These are phyloP conservation scores for Calonectria pauciramosa DNA, from an alignment of 2,329 filamentous ascomycete genomes.

Conservation along the genomic window DNA sequence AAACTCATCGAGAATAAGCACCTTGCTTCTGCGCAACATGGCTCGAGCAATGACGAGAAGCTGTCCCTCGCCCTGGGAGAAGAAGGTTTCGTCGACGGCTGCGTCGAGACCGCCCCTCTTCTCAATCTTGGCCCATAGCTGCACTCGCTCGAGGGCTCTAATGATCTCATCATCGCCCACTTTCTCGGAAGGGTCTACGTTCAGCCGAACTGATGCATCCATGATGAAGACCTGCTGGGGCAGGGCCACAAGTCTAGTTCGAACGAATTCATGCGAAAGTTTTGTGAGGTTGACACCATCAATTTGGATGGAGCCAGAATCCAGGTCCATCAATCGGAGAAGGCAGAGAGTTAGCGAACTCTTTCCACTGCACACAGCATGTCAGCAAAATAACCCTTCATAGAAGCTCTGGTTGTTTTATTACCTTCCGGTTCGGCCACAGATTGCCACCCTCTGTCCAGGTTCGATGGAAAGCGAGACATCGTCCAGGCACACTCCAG, in stretches of 20 bases:
- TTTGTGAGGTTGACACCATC: constrained; percentile 55
- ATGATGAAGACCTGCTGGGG: constrained; percentile 66
- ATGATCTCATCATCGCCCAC: constrained; percentile 32
- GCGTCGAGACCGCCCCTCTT: constrained; percentile 33
- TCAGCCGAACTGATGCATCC: constrained; percentile 53
- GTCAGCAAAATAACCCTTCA: not conserved
- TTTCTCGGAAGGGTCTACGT: constrained; percentile 53
- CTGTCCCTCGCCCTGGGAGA: constrained; percentile 42
- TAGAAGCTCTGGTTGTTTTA: no score
- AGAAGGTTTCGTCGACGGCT: constrained; percentile 21
- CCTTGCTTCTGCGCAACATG: constrained; percentile 46
- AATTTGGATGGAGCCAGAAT: constrained; percentile 52
- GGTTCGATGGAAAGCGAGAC: constrained; percentile 43
- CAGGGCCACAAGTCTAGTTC: constrained; percentile 60
- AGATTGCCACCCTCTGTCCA: constrained; percentile 50
- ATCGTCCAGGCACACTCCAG: constrained; percentile 34
- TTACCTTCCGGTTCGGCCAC: constrained; percentile 49
- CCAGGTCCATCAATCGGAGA: constrained; percentile 54
- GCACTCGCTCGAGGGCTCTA: constrained; percentile 28
- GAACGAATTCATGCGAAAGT: constrained; percentile 56
- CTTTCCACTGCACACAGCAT: constrained; percentile 52
- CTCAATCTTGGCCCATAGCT: constrained; percentile 31
- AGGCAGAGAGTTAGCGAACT: constrained; percentile 55
- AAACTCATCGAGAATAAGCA: constrained; percentile 56
- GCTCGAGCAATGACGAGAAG: constrained; percentile 40